Evolutionary conservation across 1,284 basidiomycete genomes (phyloP), one percentile per base, ranked within the genome.

Genomic region (Moesziomyces parantarcticus): DNA sequence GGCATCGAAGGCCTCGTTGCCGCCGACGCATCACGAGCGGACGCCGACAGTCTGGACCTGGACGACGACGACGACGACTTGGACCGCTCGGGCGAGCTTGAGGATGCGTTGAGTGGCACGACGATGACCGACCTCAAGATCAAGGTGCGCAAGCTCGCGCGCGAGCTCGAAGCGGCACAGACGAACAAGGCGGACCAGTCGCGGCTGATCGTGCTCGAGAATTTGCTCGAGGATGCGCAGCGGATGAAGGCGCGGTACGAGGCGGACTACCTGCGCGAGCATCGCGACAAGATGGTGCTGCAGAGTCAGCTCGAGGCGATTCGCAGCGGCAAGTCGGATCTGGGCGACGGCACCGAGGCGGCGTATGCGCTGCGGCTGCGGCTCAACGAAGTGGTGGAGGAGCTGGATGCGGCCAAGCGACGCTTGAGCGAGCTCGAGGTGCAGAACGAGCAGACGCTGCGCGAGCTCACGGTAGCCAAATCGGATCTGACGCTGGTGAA

Each of bases 231-330:
- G 52, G 95, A 97, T 78, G 91, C 94, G 36, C 93, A 92, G 73
- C 87, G 91, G 69, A 91, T 93, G 89, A 95, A 96, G 85, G 87
- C 89, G 39, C 87, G 92, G 26, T 97, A 97, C 78, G 94, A 97
- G 84, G 86, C 87, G 14, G 94, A 97, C 82, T 97, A 95, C 82
- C 86, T 97, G 11, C 87, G 89, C 3, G 91, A 91, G 25, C 93
- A 95, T 83, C 87, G 92, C 25, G 91, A 92, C 84, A 92, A 91
- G 82, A 87, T 97, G 23, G 87, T 92, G 3, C 84, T 96, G 26
- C 90, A 92, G 81, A 89, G 90, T 50, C 88, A 93, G 79, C 85
- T 97, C 68, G 94, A 98, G 77, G 91, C 93, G 81, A 94, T 97
- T 74, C 87, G 92, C 48, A 92, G 89, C 67, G 94, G 93, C 23